These are phyloP conservation scores for Coemansia sp. DNA, from an alignment of 192 early-diverging fungal species.

Conservation along the genomic window DNA sequence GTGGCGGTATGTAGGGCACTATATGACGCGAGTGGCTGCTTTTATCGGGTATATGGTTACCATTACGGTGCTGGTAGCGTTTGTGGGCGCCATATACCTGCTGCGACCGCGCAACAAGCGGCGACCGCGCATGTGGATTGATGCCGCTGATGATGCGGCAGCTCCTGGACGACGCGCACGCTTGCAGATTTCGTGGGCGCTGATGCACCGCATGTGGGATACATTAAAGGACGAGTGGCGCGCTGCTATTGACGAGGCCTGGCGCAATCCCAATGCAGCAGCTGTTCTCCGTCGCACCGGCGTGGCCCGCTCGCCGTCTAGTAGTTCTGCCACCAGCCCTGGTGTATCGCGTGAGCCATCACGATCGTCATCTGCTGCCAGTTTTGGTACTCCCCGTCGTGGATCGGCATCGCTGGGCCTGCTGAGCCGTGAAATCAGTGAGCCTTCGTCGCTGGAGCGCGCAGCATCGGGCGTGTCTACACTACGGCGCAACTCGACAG, in stretches of 20 bases:
- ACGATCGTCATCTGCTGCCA: slow-evolving; percentile 14
- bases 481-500: slow-evolving; percentile 50
- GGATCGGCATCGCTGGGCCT: slow-evolving; percentile 38
- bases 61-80: slow-evolving; percentile 29
- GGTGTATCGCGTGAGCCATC: slow-evolving; percentile 13
- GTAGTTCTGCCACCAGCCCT: slow-evolving; percentile 5
- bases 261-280: slow-evolving; percentile 52
- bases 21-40: slow-evolving; percentile 45
- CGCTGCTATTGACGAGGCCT: slow-evolving; percentile 42
- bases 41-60: slow-evolving; percentile 43
- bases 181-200: slow-evolving; percentile 49
- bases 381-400: slow-evolving; percentile 10
- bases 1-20: slow-evolving; percentile 52
- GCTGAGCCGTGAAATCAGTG: slow-evolving; percentile 34
- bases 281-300: slow-evolving; percentile 48
- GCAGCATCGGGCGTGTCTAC: slow-evolving; percentile 27
- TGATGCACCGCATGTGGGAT: slow-evolving; percentile 55
- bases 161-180: slow-evolving; percentile 37
- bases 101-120: slow-evolving; percentile 47
- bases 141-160: slow-evolving; percentile 29
- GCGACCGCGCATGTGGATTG: slow-evolving; percentile 52
- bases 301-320: slow-evolving; percentile 17
- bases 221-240: slow-evolving; percentile 52
- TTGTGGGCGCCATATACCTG: slow-evolving; percentile 39
- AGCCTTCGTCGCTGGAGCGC: slow-evolving; percentile 42